A percentile compares a stretch with the other conserved stretches of the same genome.
Evolutionary conservation across 1,139 yeast genomes (phyloP).

Genomic region (Candida sanyaensis): DNA sequence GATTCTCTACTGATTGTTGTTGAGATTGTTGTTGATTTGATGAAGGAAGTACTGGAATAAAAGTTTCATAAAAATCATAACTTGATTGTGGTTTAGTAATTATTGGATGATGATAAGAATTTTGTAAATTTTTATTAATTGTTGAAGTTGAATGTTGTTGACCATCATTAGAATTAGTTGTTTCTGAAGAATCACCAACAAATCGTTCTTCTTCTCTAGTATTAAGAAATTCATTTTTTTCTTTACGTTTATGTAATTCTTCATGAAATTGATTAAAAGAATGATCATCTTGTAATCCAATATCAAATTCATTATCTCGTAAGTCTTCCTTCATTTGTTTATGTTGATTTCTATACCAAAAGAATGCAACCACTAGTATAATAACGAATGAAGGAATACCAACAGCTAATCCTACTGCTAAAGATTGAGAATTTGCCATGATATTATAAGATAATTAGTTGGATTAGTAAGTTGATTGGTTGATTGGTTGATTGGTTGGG

Average conservation of each 20-base stretch:
- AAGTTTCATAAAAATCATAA: conserved; percentile 46
- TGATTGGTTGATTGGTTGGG: not conserved
- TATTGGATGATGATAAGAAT: conserved; percentile 3
- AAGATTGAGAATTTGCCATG: conserved; percentile 24
- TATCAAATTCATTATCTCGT: conserved; percentile 31
- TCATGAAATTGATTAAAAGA: conserved; percentile 41
- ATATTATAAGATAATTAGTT: not conserved
- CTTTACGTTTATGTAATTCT: conserved; percentile 28
- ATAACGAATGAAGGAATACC: conserved; percentile 42
- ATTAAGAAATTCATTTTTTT: conserved; percentile 5
- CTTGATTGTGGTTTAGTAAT: conserved; percentile 20
- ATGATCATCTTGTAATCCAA: conserved; percentile 40
- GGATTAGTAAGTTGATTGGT: too few relatives aligned
- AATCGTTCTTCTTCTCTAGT: not conserved
- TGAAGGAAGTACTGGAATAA: conserved; percentile 40
- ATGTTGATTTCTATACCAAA: conserved; percentile 35
- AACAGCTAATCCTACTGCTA: conserved; percentile 46
- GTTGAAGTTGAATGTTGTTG: conserved; percentile 6
- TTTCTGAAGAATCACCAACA: conserved; percentile 1
- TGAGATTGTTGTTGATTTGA: not conserved
- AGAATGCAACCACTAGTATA: conserved; percentile 21
- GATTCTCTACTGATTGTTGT: not conserved
- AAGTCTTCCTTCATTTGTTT: conserved; percentile 36
- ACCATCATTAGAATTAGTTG: conserved; percentile 4
- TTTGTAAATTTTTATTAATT: conserved; percentile 1